Percentiles rank a stretch among this genome's conserved stretches.
These are phyloP conservation scores for Carex arenaria DNA, from an alignment of 202 grass and related monocot genomes.

Conservation along the genomic window DNA sequence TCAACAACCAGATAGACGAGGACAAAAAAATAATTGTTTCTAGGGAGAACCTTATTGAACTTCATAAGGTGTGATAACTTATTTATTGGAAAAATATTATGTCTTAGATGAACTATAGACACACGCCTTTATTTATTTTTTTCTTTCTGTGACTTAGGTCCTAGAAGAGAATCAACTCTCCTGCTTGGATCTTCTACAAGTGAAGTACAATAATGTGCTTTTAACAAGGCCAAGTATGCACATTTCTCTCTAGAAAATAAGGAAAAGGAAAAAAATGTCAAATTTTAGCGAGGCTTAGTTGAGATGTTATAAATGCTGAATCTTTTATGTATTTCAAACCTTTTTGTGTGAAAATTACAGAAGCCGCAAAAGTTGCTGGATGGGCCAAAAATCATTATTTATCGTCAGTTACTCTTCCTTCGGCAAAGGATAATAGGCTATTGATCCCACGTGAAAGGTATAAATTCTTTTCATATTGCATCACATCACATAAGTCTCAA, in stretches of 20 bases:
- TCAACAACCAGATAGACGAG: constrained; percentile 90
- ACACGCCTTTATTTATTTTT: background rate
- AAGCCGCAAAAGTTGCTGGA: constrained; percentile 77
- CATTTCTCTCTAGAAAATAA: constrained; percentile 3
- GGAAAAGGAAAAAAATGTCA: background rate
- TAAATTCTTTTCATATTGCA: background rate
- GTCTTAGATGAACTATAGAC: background rate
- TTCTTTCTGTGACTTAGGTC: constrained; percentile 49
- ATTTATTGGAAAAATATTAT: constrained; percentile 22
- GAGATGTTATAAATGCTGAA: background rate
- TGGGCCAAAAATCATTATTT: constrained; percentile 96
- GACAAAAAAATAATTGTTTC: constrained; percentile 96
- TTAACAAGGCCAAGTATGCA: constrained; percentile 81
- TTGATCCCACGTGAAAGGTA: constrained; percentile 91
- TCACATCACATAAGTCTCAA: background rate
- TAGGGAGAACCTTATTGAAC: constrained; percentile 89
- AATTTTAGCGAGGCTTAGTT: constrained; percentile 4
- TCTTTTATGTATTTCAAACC: background rate
- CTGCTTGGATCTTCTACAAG: constrained; percentile 85
- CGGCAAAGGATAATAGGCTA: constrained; percentile 56
- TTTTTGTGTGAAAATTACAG: constrained; percentile 41
- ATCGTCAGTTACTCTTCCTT: constrained; percentile 57
- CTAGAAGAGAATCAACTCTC: constrained; percentile 78
- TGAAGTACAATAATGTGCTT: constrained; percentile 74
- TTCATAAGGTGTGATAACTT: constrained; percentile 74